These are phyloP conservation scores for Trypanosomatidae sp. DNA, from an alignment of 208 protist genomes.

Conservation along the genomic window DNA sequence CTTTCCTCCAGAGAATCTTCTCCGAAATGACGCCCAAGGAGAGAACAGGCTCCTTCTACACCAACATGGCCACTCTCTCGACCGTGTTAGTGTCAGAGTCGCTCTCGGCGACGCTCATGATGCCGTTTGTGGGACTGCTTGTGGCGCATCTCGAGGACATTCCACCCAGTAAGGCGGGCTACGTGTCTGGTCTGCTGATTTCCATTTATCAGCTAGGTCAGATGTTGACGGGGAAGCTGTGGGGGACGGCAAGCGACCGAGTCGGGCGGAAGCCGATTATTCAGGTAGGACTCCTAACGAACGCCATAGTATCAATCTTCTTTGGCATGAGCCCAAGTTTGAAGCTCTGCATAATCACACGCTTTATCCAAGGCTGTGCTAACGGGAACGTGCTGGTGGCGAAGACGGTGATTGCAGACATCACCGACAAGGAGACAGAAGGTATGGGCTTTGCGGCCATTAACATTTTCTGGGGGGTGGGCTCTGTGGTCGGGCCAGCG, in stretches of 20 bases:
- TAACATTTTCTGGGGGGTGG: conserved; percentile 85
- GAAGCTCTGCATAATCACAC: conserved; percentile 45
- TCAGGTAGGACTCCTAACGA: conserved; percentile 45
- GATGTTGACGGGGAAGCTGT: conserved; percentile 47
- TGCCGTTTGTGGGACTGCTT: conserved; percentile 53
- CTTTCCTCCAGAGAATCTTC: background rate
- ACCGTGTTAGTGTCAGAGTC: conserved; percentile 55
- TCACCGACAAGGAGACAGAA: conserved; percentile 72
- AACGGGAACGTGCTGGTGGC: conserved; percentile 80
- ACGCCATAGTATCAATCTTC: conserved; percentile 49
- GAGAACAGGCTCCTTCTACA: conserved; percentile 19
- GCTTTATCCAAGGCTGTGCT: conserved; percentile 73
- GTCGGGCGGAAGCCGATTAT: conserved; percentile 51
- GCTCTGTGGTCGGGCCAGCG: conserved; percentile 58
- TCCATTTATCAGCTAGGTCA: conserved; percentile 51
- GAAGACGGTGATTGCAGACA: conserved; percentile 78
- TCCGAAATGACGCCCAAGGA: background rate
- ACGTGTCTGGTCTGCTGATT: conserved; percentile 49
- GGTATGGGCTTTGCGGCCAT: conserved; percentile 95
- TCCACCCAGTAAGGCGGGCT: conserved; percentile 43
- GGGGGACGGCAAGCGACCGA: conserved; percentile 49
- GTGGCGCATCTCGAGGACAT: conserved; percentile 45
- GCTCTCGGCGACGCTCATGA: conserved; percentile 49
- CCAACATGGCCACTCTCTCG: conserved; percentile 30
- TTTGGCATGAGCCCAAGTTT: conserved; percentile 68